Evolutionary conservation across 306 rosid genomes (phyloP).

Genomic region (Acacia acuminata): DNA sequence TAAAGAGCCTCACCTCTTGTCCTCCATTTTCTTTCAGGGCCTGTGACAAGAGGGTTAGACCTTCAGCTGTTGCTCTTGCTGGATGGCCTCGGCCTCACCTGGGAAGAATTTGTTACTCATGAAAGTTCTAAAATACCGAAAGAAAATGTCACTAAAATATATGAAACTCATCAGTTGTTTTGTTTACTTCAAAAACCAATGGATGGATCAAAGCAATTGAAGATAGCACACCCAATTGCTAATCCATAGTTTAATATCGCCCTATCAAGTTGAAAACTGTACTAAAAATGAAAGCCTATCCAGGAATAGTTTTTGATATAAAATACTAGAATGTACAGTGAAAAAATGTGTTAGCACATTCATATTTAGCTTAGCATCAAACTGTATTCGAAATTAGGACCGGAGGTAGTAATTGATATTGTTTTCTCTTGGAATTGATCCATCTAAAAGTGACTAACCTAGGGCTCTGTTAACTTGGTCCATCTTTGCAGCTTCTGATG

Average conservation of each 20-base stretch:
- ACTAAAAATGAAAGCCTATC: slow-evolving; percentile 12
- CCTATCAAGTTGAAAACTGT: slow-evolving; percentile 13
- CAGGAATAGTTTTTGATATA: background rate
- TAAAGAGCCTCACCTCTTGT: slow-evolving; percentile 63
- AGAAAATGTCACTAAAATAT: background rate
- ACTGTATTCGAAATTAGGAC: background rate
- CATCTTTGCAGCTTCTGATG: slow-evolving; percentile 86
- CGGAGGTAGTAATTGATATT: background rate
- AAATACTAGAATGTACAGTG: slow-evolving; percentile 9
- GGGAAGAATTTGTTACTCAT: slow-evolving; percentile 29
- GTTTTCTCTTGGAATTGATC: slow-evolving; percentile 9
- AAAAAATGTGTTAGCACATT: slow-evolving; percentile 16
- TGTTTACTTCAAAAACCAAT: background rate
- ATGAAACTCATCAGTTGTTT: slow-evolving; percentile 14
- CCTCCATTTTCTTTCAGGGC: slow-evolving; percentile 81
- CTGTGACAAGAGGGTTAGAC: slow-evolving; percentile 67
- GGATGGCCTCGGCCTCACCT: slow-evolving; percentile 98
- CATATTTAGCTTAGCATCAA: slow-evolving; percentile 24
- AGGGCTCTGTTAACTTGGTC: slow-evolving; percentile 83
- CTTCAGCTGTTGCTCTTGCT: slow-evolving; percentile 91
- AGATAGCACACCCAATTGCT: slow-evolving; percentile 4
- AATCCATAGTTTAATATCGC: slow-evolving; percentile 23
- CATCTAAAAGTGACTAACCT: slow-evolving; percentile 38
- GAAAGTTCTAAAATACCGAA: slow-evolving; percentile 30
- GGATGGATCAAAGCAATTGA: slow-evolving; percentile 24